phyloP scores from a whole-genome alignment of 495 filamentous ascomycete species.

The Umbilicaria muhlenbergii region DNA sequence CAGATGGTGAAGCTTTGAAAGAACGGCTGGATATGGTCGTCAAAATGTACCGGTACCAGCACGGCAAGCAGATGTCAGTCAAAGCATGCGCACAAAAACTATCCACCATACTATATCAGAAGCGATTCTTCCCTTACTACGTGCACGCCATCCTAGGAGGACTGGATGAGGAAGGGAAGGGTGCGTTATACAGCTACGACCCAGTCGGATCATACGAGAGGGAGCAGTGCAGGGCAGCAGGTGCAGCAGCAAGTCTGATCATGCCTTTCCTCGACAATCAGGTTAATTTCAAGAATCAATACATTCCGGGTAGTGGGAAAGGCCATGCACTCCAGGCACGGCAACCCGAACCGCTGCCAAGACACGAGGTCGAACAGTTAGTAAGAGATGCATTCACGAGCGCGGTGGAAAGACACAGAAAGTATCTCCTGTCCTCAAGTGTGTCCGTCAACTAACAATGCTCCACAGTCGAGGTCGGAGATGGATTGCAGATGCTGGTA shows the following conservation, averaged over 20 bases:
- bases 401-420: conserved; percentile 84
- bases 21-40: conserved; percentile 80
- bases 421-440: too few species aligned
- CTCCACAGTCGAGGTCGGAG: conserved; percentile 64
- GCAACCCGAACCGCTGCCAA: conserved; percentile 50
- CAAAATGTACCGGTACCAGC: conserved; percentile 94
- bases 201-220: conserved; percentile 93
- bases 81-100: conserved; percentile 85
- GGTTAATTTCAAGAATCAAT: conserved; percentile 99
- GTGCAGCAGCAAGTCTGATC: conserved; percentile 90
- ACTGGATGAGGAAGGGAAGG: conserved; percentile 86
- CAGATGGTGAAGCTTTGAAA: conserved; percentile 79
- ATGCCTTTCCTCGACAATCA: conserved; percentile 99
- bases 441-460: too few species aligned
- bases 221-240: conserved; percentile 87
- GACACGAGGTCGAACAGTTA: conserved; percentile 60
- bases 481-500: conserved; percentile 89
- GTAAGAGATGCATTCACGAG: conserved; percentile 97
- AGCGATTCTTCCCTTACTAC: conserved; percentile 98
- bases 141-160: conserved; percentile 85
- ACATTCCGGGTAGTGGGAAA: conserved; percentile 71
- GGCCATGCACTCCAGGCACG: conserved; percentile 63
- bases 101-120: conserved; percentile 85
- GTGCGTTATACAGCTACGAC: conserved; percentile 92
- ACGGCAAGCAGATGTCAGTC: conserved; percentile 84